Evolutionary conservation across 139 green algal genomes (phyloP).

Genomic region (Dunaliella sp.): DNA sequence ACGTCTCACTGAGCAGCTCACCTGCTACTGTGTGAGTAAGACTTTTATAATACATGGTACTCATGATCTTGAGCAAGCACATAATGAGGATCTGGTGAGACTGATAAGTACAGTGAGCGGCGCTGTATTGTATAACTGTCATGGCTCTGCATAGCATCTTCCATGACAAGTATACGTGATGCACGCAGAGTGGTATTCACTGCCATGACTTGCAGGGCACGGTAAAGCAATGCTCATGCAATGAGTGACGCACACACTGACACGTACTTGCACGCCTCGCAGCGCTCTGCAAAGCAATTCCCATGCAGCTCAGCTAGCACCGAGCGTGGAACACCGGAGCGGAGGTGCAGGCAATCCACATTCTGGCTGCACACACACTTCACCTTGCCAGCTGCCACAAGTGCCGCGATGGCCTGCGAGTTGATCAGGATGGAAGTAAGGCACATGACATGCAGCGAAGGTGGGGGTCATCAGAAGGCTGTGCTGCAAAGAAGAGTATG

Average conservation of each 20-base stretch:
- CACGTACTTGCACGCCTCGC: constrained; percentile 57
- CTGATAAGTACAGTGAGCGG: neutral
- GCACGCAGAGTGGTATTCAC: neutral
- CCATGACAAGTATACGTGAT: neutral
- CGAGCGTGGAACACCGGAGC: constrained; percentile 54
- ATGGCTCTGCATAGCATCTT: too few species aligned
- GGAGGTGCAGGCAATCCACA: constrained; percentile 89
- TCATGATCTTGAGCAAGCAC: too few species aligned
- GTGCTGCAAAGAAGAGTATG: too few species aligned
- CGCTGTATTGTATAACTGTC: neutral
- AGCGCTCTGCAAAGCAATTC: constrained; percentile 93
- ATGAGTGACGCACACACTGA: neutral
- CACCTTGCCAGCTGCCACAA: constrained; percentile 45
- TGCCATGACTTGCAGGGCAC: too few species aligned
- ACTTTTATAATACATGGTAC: too few species aligned
- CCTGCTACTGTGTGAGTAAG: too few species aligned
- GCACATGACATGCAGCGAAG: too few species aligned
- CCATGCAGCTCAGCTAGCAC: constrained; percentile 92
- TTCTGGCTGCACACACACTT: constrained; percentile 73
- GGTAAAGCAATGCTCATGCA: neutral
- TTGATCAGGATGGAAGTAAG: too few species aligned
- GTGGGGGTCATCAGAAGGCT: too few species aligned
- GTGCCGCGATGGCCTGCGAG: constrained; percentile 28
- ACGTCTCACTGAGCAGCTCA: too few species aligned
- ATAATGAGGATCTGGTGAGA: neutral